Base-by-base conservation (phyloP, 1,139 yeast genomes). In the Pichia norvegensis region DNA sequence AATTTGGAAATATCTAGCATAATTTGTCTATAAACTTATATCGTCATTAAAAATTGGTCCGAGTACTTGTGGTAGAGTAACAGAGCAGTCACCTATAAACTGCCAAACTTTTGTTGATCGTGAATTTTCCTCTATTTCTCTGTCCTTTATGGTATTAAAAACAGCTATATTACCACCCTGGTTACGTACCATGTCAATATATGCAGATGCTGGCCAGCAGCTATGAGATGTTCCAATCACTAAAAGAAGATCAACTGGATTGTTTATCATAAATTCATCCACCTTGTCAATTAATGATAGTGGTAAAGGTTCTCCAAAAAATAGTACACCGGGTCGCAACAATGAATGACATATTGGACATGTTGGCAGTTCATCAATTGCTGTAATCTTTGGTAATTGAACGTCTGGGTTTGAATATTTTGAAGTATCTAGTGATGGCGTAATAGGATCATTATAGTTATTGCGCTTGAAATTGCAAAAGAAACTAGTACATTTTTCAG, bases 171-270 rank as follows among this genome's bases (percentile, higher is more conserved):
- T 79, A 0, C 95, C 95, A 2, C 95, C 95, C 48, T 78, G 76
- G 50, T 70, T 70, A 47, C 69, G 70, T 2, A 85, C 85, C 52
- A 90, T 69, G 52, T 87, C 95, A 22, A 87, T 92, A 60, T 85
- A 87, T 23, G 95, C 86, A 49, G 90, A 87, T 2, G 95, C 95
- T 1, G 96, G 96, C 79, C 94, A 87, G 1, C 85, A 90, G 0
- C 81, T 71, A 3, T 92, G 88, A 33, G 92, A 81, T 2, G 95
- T 85, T 1, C 96, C 96, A 17, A 87, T 77, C 4, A 88, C 95
- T 43, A 87, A 65, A 4, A 87, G 79, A 57, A 87, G 65, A 58
- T 87, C 95, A 20, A 85, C 81, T 11, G 69, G 67, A 20, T 67
- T 64, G 23, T 67, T 60, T 49, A 79, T 75, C n/a, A 86, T 72